A percentile compares a stretch with the other conserved stretches of the same genome.
These are phyloP conservation scores for Selaginella moellendorffii DNA, from an alignment of 75 land plant genomes.

Conservation along the genomic window DNA sequence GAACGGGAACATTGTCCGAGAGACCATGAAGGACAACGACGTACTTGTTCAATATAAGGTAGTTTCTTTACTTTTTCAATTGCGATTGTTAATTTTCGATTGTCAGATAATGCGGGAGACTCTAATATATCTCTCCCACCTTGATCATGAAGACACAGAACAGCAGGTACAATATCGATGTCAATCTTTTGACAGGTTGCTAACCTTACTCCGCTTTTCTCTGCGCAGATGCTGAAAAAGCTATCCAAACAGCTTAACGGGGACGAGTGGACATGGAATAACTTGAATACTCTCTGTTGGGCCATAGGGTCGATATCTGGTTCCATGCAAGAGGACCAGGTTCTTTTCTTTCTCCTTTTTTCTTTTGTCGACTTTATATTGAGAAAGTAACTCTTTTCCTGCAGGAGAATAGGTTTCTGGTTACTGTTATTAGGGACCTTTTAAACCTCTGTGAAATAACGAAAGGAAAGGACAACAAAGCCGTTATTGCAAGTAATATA, in stretches of 20 bases:
- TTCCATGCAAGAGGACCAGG: constrained; percentile 6
- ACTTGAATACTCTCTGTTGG: constrained; percentile 7
- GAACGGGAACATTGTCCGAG: constrained; percentile 98
- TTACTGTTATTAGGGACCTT: constrained; percentile 5
- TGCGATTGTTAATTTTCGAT: too few species aligned
- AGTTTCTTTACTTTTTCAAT: neutral
- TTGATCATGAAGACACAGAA: constrained; percentile 5
- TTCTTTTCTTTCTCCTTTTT: neutral
- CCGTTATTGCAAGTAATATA: constrained; percentile 8
- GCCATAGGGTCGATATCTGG: constrained; percentile 5
- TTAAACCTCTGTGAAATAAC: constrained; percentile 5
- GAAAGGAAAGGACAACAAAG: constrained; percentile 11
- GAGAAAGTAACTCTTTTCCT: neutral
- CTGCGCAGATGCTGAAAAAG: constrained; percentile 74
- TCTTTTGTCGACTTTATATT: neutral
- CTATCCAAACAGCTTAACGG: constrained; percentile 46
- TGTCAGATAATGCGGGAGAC: constrained; percentile 9
- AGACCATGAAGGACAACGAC: constrained; percentile 99
- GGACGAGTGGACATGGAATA: constrained; percentile 11
- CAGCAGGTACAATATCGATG: neutral
- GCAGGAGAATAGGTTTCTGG: constrained; percentile 15
- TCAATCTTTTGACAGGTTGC: neutral
- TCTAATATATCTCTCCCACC: constrained; percentile 3
- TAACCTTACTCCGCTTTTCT: neutral
- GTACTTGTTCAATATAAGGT: constrained; percentile 99